A percentile compares a stretch with the other conserved stretches of the same genome.
These are phyloP conservation scores for Tetrapisispora iriomotensis DNA, from an alignment of 805 yeast species.

Conservation along the genomic window DNA sequence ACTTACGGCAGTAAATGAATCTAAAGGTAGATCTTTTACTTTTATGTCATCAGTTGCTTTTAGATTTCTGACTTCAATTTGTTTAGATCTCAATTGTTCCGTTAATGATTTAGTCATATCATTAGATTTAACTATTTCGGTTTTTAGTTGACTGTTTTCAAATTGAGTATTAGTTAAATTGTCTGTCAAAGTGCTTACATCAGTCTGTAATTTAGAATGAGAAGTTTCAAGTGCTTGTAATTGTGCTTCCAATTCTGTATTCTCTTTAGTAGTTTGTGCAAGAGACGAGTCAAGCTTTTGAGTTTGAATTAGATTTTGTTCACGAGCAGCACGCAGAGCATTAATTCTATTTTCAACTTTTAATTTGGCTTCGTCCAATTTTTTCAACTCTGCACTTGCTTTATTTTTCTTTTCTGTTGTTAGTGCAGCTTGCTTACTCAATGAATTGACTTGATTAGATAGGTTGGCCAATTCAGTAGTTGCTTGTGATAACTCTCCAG, in stretches of 20 bases:
- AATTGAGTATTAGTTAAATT: conserved; percentile 60
- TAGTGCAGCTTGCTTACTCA: conserved; percentile 63
- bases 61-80: conserved; percentile 50
- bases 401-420: conserved; percentile 60
- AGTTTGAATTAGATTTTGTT: conserved; percentile 67
- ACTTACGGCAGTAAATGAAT: conserved; percentile 40
- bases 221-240: conserved; percentile 71
- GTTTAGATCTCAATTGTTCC: conserved; percentile 42
- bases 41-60: conserved; percentile 55
- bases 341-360: conserved; percentile 66
- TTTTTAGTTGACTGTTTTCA: conserved; percentile 55
- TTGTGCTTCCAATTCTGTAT: conserved; percentile 61
- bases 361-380: conserved; percentile 53
- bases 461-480: conserved; percentile 79
- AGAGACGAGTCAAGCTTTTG: conserved; percentile 59
- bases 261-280: conserved; percentile 50
- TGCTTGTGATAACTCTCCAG: conserved; percentile 64
- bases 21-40: conserved; percentile 58
- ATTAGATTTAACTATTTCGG: conserved; percentile 54
- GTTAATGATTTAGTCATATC: conserved; percentile 55
- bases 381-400: conserved; percentile 70
- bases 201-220: conserved; percentile 56
- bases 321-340: conserved; percentile 59
- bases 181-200: conserved; percentile 50
- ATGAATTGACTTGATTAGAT: conserved; percentile 73